Evolutionary conservation across 2,329 filamentous ascomycete genomes (phyloP), one percentile per base, ranked within the genome.

Genomic region (Alternaria gansuensis): DNA sequence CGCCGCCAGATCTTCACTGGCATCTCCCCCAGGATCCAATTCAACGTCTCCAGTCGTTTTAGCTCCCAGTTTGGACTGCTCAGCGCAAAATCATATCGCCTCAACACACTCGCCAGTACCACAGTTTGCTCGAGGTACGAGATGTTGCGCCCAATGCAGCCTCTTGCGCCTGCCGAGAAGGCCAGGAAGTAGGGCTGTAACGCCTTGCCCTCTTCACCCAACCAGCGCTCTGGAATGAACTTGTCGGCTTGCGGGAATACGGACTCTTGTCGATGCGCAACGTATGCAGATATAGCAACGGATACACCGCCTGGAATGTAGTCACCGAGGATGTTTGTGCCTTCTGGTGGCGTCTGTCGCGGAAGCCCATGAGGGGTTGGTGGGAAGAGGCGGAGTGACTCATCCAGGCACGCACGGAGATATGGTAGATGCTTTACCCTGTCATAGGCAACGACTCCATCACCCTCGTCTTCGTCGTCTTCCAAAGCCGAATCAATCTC

Each of bases 361-460:
- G 75, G 71, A 33, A 80, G 71, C 14, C 77, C 76, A 23, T 73
- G 72, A 3, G 80, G 75, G 4, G 82, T 77, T 3, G 81, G 80
- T 6, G 81, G 80, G 59, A 80, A 80, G 24, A 82, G 75, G 6
- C 82, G 72, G 10, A 83, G 70, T 4, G 74, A 77, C 64, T 83
- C 81, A 41, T 81, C 76, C 10, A 83, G 67, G 53, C 79, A 79
- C 6, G 80, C 80, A 33, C 77, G 71, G 13, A 79, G 45, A 44
- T 76, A 78, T 5, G 68, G 66, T 8, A 79, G 63, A 36, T 72
- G 63, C 48, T 72, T 73, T n/a, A 73, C 67, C 37, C 69, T 71
- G 50, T 74, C 70, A 40, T 68, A 70, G 2, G 63, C 65, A 13
- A 73, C 57, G 2, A 72, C 68, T 10, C 71, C 68, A 39, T 57